phyloP scores from a whole-genome alignment of 352 stramenopile species.

The Phytophthora syringae region DNA sequence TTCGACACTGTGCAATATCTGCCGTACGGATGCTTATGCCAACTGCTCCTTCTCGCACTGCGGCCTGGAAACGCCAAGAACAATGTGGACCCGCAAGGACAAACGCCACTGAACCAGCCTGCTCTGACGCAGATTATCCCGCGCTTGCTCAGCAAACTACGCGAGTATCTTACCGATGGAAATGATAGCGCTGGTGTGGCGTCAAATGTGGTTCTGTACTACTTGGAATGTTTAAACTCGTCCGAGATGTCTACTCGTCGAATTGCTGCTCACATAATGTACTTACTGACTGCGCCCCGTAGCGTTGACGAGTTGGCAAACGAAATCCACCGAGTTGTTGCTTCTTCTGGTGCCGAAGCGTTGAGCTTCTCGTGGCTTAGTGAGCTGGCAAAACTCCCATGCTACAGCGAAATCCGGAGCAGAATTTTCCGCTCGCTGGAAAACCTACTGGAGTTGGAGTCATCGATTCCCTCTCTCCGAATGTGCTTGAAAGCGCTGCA shows the following conservation, averaged over 20 bases:
- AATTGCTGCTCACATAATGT: slow-evolving; percentile 71
- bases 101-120: slow-evolving; percentile 39
- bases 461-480: slow-evolving; percentile 68
- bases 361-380: slow-evolving; percentile 80
- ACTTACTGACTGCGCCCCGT: slow-evolving; percentile 50
- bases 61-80: slow-evolving; percentile 21
- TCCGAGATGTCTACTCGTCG: slow-evolving; percentile 53
- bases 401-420: slow-evolving; percentile 62
- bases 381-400: slow-evolving; percentile 69
- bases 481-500: slow-evolving; percentile 75
- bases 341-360: slow-evolving; percentile 21
- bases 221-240: slow-evolving; percentile 73
- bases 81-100: slow-evolving; percentile 13
- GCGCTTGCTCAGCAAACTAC: slow-evolving; percentile 59
- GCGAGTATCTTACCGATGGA: slow-evolving; percentile 54
- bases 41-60: slow-evolving; percentile 75
- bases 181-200: slow-evolving; percentile 43
- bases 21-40: slow-evolving; percentile 75
- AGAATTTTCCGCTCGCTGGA: slow-evolving; percentile 73
- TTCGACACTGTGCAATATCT: slow-evolving; percentile 84
- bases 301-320: slow-evolving; percentile 40
- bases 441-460: slow-evolving; percentile 73
- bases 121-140: slow-evolving; percentile 57
- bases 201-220: slow-evolving; percentile 70
- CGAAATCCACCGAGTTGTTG: slow-evolving; percentile 25